Evolutionary conservation across 2,329 filamentous ascomycete genomes (phyloP), one percentile per base, ranked within the genome.

Genomic region (Xylaria sp.): DNA sequence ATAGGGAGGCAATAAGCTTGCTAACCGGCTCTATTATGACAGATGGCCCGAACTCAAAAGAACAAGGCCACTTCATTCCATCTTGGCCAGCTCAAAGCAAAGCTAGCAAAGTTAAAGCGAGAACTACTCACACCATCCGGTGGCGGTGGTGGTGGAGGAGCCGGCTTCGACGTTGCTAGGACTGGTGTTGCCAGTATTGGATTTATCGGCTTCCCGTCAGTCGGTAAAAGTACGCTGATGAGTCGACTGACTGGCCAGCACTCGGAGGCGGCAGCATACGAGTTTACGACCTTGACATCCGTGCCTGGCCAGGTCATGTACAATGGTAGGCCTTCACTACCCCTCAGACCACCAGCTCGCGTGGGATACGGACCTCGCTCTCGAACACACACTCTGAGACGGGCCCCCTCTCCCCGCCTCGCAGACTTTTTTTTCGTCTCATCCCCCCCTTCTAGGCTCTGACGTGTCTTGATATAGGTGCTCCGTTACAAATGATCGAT

Each of bases 211-310:
- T 99, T 99, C 72, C 94, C 94, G 1, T 99, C 94, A 1, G 94
- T 99, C 64, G 94, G 94, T 63, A 99, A 99, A 79, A 96, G 91
- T 83, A 99, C 94, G 54, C 81, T 99, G 70, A 97, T 99, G 92
- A 96, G 88, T 73, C 86, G 81, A 71, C 78, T 99, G 73, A 99
- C 94, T 49, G 94, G 94, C 55, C 93, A 97, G 77, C 93, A 99
- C 74, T 97, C 93, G 1, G 94, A 99, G 81, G 93, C 87, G 58
- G 94, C 94, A 16, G 94, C 93, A 55, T 99, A 99, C 77, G 94
- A 99, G 75, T 99, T 99, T 80, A 99, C 94, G 66, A 99, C 94
- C 57, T 82, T 99, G 74, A 99, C 94, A 42, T 97, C 93, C 51
- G 94, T 99, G 53, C 94, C 94, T 48, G 94, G 94, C 57, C 94